Percentiles rank a stretch among this genome's conserved stretches.
These are phyloP conservation scores for Triadica sebifera DNA, from an alignment of 345 rosid genomes.

Conservation along the genomic window DNA sequence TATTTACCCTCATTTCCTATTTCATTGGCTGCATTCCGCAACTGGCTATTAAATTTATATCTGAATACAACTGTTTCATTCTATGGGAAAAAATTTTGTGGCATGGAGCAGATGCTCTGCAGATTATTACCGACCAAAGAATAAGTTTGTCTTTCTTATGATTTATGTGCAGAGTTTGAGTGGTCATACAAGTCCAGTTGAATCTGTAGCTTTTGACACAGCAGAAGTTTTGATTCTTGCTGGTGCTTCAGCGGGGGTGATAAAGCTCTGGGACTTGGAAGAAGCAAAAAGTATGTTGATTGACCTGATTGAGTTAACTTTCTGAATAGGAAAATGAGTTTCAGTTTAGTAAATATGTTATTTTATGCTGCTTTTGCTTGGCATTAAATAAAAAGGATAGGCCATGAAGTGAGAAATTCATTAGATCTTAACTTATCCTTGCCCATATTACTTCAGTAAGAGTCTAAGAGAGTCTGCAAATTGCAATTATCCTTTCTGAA, in stretches of 20 bases:
- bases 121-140: neutral
- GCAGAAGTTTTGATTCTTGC: conserved; percentile 65
- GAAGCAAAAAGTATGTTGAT: conserved; percentile 65
- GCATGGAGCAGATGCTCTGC: neutral
- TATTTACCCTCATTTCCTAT: neutral
- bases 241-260: conserved; percentile 65
- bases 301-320: conserved; percentile 14
- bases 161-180: conserved; percentile 53
- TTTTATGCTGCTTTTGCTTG: neutral
- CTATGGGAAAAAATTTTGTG: neutral
- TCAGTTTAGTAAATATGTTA: neutral
- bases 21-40: neutral
- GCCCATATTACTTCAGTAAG: neutral
- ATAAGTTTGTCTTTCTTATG: conserved; percentile 14
- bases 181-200: conserved; percentile 68
- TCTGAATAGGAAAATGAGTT: neutral
- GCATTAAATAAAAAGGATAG: neutral
- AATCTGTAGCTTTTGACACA: conserved; percentile 59
- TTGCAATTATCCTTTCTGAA: neutral
- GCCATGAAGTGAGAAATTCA: neutral
- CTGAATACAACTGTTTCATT: too few species aligned
- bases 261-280: conserved; percentile 83
- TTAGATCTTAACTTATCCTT: neutral
- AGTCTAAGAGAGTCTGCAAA: conserved; percentile 1
- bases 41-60: too few species aligned